phyloP scores from a whole-genome alignment of 129 eudicot genomes.

The Solidago caesia region DNA sequence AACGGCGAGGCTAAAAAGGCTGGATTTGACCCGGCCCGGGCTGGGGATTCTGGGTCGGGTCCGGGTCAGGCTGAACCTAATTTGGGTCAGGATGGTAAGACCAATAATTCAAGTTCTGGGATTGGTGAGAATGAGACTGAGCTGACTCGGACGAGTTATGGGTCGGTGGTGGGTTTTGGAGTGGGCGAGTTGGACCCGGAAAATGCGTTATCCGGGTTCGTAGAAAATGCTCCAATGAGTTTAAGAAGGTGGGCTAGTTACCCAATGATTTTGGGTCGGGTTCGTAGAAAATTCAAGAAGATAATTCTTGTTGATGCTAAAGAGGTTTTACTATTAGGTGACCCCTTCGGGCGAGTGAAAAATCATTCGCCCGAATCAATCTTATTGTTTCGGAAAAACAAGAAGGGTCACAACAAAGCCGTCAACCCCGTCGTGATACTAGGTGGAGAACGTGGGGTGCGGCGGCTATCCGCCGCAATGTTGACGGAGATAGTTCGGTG shows the following conservation, averaged over 20 bases:
- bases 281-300: slow-evolving; percentile 61
- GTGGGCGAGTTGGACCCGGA: slow-evolving; percentile 86
- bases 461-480: slow-evolving; percentile 66
- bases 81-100: neutral
- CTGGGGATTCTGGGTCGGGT: neutral
- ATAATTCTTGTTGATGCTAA: slow-evolving; percentile 57
- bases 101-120: neutral
- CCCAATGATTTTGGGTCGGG: slow-evolving; percentile 82
- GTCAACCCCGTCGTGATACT: slow-evolving; percentile 46
- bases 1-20: neutral
- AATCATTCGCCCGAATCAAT: slow-evolving; percentile 64
- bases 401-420: slow-evolving; percentile 33
- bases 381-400: slow-evolving; percentile 35
- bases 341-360: slow-evolving; percentile 71
- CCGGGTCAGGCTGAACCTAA: neutral
- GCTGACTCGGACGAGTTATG: slow-evolving; percentile 68
- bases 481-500: slow-evolving; percentile 64
- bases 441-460: slow-evolving; percentile 78
- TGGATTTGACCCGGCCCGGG: neutral
- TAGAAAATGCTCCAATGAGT: slow-evolving; percentile 60
- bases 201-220: slow-evolving; percentile 66
- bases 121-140: slow-evolving; percentile 16
- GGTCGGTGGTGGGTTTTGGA: slow-evolving; percentile 81
- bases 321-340: slow-evolving; percentile 59
- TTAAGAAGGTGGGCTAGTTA: slow-evolving; percentile 83